Conservation (phyloP, 371 early-diverging fungal species). For the Apophysomyces elegans region DNA sequence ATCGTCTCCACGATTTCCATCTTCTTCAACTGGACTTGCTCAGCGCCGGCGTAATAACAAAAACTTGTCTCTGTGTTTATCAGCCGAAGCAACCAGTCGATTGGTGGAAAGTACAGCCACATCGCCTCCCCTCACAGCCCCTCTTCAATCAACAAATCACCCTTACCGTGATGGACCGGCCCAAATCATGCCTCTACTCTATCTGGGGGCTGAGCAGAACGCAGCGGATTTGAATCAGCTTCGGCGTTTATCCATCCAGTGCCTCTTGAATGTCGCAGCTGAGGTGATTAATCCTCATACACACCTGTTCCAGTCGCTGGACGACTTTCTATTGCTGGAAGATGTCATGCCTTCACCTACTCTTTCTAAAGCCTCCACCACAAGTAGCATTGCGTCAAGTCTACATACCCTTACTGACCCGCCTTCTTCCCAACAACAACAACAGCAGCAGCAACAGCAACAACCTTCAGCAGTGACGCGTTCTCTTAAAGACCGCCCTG, state of each 20-base stretch:
- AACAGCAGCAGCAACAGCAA: neutral
- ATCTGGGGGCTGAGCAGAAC: conserved; percentile 60
- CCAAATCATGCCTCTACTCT: conserved; percentile 60
- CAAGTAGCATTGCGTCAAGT: conserved; percentile 33
- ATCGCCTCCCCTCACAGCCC: conserved; percentile 3
- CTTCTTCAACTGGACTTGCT: conserved; percentile 30
- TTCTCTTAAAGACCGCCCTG: neutral
- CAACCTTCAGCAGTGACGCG: neutral
- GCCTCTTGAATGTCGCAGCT: conserved; percentile 67
- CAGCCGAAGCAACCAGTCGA: conserved; percentile 17
- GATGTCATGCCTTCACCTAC: conserved; percentile 36
- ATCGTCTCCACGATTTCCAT: neutral
- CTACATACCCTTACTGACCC: conserved; percentile 19
- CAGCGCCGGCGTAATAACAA: conserved; percentile 23
- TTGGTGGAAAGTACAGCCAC: conserved; percentile 7
- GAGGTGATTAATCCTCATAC: conserved; percentile 46
- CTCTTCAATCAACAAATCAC: conserved; percentile 11
- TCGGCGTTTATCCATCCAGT: conserved; percentile 38
- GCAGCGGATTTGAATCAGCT: conserved; percentile 46
- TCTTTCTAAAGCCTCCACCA: conserved; percentile 36
- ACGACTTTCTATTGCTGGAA: neutral
- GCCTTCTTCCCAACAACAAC: neutral
- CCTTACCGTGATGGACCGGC: conserved; percentile 33
- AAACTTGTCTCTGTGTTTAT: conserved; percentile 7
- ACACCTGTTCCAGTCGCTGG: conserved; percentile 9